A percentile compares a stretch with the other conserved stretches of the same genome.
Conservation (phyloP, 768 basidiomycete species). For the Pulveroboletus sp. region DNA sequence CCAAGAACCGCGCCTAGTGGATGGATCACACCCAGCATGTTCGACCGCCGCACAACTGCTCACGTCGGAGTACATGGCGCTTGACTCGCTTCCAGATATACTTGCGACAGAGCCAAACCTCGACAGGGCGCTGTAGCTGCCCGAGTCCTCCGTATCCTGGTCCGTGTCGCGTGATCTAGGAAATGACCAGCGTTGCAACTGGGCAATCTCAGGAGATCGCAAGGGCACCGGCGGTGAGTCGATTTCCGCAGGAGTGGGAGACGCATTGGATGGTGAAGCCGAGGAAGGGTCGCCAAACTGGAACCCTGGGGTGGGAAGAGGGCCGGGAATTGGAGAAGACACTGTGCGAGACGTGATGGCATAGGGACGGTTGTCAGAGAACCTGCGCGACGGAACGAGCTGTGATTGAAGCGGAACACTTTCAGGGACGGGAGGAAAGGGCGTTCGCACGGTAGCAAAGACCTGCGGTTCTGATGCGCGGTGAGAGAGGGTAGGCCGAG, state of each 20-base stretch:
- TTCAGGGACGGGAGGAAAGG: slow-evolving; percentile 32
- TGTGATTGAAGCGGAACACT: slow-evolving; percentile 11
- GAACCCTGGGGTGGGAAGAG: slow-evolving; percentile 57
- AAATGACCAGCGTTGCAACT: slow-evolving; percentile 40
- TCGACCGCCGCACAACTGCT: slow-evolving; percentile 32
- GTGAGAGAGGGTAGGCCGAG: slow-evolving; percentile 28
- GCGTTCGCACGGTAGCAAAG: slow-evolving; percentile 35
- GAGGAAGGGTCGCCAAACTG: slow-evolving; percentile 59
- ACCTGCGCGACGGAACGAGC: slow-evolving; percentile 18
- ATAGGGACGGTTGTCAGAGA: slow-evolving; percentile 46
- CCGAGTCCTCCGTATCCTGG: slow-evolving; percentile 50
- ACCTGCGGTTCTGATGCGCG: slow-evolving; percentile 33
- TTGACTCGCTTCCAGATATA: slow-evolving; percentile 56
- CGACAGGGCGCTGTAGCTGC: slow-evolving; percentile 42
- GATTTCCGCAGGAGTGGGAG: slow-evolving; percentile 46
- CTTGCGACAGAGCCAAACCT: slow-evolving; percentile 62
- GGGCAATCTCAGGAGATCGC: slow-evolving; percentile 43
- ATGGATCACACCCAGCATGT: slow-evolving; percentile 29
- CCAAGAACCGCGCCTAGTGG: slow-evolving; percentile 32
- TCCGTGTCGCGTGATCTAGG: slow-evolving; percentile 38
- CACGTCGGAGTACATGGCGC: slow-evolving; percentile 46
- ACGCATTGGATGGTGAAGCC: slow-evolving; percentile 40
- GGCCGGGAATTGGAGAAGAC: slow-evolving; percentile 47
- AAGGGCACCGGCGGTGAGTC: slow-evolving; percentile 22
- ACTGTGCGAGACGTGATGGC: slow-evolving; percentile 44